phyloP scores from a whole-genome alignment of 164 flowering plant species.

The Tetracentron sinense region DNA sequence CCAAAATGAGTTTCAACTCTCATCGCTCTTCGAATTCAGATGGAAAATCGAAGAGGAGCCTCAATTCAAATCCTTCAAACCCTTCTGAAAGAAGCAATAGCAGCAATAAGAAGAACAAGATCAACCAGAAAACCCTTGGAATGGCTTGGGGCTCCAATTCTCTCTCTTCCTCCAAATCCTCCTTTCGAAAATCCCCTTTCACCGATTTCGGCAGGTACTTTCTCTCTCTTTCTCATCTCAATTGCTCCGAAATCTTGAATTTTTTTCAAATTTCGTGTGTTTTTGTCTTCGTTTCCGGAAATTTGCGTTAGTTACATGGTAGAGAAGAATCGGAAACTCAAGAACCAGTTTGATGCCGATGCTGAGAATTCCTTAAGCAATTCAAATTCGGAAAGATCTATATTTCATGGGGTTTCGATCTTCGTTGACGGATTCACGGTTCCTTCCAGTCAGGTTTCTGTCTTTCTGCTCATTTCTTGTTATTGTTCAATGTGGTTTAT shows the following conservation, averaged over 20 bases:
- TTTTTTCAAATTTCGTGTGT: not conserved
- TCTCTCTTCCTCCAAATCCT: slow-evolving; percentile 57
- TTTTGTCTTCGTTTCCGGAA: not conserved
- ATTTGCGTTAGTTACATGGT: slow-evolving; percentile 66
- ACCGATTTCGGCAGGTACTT: slow-evolving; percentile 71
- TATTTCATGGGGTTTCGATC: slow-evolving; percentile 82
- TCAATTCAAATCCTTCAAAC: slow-evolving; percentile 33
- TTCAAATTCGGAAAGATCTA: slow-evolving; percentile 33
- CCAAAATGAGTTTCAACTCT: slow-evolving; percentile 45
- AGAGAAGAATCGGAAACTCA: slow-evolving; percentile 78
- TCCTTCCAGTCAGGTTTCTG: slow-evolving; percentile 97
- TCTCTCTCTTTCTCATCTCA: not conserved
- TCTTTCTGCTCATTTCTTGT: slow-evolving; percentile 23
- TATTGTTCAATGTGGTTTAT: not conserved
- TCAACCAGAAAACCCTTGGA: slow-evolving; percentile 84
- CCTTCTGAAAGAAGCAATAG: slow-evolving; percentile 12
- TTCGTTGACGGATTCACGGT: slow-evolving; percentile 92
- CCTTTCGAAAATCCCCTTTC: slow-evolving; percentile 58
- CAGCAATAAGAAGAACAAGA: slow-evolving; percentile 36
- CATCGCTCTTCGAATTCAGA: slow-evolving; percentile 44
- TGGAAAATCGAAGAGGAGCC: slow-evolving; percentile 39
- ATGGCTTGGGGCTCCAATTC: slow-evolving; percentile 88
- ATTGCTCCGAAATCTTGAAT: slow-evolving; percentile 21
- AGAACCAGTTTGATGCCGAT: slow-evolving; percentile 68
- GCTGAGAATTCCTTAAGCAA: slow-evolving; percentile 48